These are phyloP conservation scores for Arabidopsis lyrata DNA, from an alignment of 441 rosid genomes.

Conservation along the genomic window DNA sequence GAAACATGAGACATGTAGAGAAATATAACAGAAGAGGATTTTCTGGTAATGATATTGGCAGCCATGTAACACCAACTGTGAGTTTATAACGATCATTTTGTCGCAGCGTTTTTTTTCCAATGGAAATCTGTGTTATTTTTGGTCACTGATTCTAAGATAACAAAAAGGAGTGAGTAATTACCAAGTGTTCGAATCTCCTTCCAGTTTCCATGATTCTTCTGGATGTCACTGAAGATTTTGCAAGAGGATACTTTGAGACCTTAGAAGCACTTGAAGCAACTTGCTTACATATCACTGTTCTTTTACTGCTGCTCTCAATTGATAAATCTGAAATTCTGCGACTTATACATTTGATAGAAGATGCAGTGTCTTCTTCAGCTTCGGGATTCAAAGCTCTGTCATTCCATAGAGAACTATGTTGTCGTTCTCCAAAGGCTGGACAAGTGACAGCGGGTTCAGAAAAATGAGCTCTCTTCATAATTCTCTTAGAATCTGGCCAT, in stretches of 20 bases:
- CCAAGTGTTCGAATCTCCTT: conserved; percentile 55
- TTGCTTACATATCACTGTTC: conserved; percentile 74
- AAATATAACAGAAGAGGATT: neutral
- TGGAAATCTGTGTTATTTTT: neutral
- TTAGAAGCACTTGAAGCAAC: conserved; percentile 54
- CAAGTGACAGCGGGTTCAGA: conserved; percentile 46
- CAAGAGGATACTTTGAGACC: conserved; percentile 43
- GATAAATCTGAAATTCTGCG: conserved; percentile 49
- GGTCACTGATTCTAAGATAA: neutral
- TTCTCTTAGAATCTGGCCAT: conserved; percentile 60
- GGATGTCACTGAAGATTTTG: neutral
- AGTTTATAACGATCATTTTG: neutral
- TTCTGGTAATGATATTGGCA: neutral
- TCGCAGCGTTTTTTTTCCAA: neutral
- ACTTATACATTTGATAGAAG: conserved; percentile 42
- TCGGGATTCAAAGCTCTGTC: conserved; percentile 78
- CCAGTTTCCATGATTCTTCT: conserved; percentile 50
- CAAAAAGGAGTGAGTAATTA: conserved; percentile 35
- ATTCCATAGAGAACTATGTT: conserved; percentile 57
- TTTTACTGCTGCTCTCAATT: conserved; percentile 56
- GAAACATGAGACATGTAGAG: neutral
- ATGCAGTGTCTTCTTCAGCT: conserved; percentile 56
- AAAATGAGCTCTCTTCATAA: conserved; percentile 64
- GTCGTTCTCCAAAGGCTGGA: conserved; percentile 45
- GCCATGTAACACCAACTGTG: neutral